Conservation (phyloP, 2,329 filamentous ascomycete species). For the Sporothrix mexicana region DNA sequence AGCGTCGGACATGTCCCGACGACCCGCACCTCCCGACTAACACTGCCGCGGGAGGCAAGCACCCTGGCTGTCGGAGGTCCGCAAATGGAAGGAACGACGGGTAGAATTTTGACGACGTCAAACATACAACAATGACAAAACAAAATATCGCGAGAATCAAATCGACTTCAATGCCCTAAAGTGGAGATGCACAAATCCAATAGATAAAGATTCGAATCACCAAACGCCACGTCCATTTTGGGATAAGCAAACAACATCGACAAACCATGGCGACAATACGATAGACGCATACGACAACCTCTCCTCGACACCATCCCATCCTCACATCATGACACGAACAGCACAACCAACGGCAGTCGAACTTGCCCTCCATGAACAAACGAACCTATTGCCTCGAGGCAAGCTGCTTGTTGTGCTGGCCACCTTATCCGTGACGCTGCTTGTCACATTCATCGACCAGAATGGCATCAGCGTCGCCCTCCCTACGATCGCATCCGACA, state of each 20-base stretch:
- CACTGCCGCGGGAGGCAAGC: background rate
- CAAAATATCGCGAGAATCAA: background rate
- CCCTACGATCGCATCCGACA: slow-evolving; percentile 54
- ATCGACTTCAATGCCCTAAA: background rate
- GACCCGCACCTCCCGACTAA: slow-evolving; percentile 1
- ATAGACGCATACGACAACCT: background rate
- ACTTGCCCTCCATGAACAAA: slow-evolving; percentile 48
- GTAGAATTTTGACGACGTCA: background rate
- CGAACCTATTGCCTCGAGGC: slow-evolving; percentile 59
- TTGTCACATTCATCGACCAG: slow-evolving; percentile 63
- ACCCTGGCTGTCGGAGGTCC: background rate
- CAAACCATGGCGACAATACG: slow-evolving; percentile 15
- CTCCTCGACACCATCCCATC: background rate
- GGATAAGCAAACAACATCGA: background rate
- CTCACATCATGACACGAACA: background rate
- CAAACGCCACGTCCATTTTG: background rate
- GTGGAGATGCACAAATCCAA: background rate
- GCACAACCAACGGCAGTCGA: slow-evolving; percentile 32
- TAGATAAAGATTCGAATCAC: slow-evolving; percentile 6
- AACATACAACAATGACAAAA: background rate
- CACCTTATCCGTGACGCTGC: slow-evolving; percentile 57
- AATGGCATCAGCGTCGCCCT: slow-evolving; percentile 59
- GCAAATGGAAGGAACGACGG: background rate
- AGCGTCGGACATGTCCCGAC: slow-evolving; percentile 16
- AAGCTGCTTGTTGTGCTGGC: slow-evolving; percentile 58